These are phyloP conservation scores for Pyrenula massariospora DNA, from an alignment of 495 filamentous ascomycete genomes.

Conservation along the genomic window DNA sequence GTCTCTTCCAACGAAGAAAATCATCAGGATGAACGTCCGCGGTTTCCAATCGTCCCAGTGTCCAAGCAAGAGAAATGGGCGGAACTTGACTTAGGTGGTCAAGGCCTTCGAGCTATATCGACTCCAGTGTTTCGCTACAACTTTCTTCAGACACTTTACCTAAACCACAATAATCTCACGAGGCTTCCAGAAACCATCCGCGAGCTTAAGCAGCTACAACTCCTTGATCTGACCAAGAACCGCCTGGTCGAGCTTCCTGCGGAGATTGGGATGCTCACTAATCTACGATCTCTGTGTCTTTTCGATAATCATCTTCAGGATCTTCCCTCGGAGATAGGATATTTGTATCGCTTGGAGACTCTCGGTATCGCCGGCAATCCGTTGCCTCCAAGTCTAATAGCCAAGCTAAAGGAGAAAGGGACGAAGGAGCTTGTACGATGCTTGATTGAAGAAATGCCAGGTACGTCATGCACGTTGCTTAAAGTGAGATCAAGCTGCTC, in stretches of 20 bases:
- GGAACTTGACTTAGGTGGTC: constrained; percentile 84
- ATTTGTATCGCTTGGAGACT: constrained; percentile 73
- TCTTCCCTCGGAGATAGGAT: constrained; percentile 78
- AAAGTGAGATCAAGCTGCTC: constrained; percentile 5
- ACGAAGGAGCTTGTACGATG: constrained; percentile 73
- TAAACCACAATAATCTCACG: constrained; percentile 81
- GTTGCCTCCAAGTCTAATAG: constrained; percentile 56
- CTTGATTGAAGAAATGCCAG: constrained; percentile 69
- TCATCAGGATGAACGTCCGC: constrained; percentile 24
- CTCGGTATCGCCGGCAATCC: constrained; percentile 91
- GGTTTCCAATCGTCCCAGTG: constrained; percentile 27
- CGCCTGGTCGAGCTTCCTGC: constrained; percentile 70
- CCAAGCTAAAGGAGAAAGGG: constrained; percentile 70
- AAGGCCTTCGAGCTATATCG: constrained; percentile 74
- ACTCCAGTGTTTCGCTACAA: constrained; percentile 69
- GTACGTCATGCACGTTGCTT: constrained; percentile 41
- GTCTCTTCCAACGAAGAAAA: constrained; percentile 5
- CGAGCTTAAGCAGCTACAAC: constrained; percentile 59
- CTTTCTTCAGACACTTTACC: constrained; percentile 81
- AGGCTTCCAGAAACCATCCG: constrained; percentile 68
- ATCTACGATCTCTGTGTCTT: constrained; percentile 63
- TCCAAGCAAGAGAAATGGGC: constrained; percentile 67
- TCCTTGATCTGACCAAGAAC: constrained; percentile 83
- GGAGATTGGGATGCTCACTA: constrained; percentile 93
- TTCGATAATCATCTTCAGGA: constrained; percentile 81